Percentiles rank a stretch among this genome's conserved stretches.
These are phyloP conservation scores for Bremia lactucae DNA, from an alignment of 352 stramenopile genomes.

Conservation along the genomic window DNA sequence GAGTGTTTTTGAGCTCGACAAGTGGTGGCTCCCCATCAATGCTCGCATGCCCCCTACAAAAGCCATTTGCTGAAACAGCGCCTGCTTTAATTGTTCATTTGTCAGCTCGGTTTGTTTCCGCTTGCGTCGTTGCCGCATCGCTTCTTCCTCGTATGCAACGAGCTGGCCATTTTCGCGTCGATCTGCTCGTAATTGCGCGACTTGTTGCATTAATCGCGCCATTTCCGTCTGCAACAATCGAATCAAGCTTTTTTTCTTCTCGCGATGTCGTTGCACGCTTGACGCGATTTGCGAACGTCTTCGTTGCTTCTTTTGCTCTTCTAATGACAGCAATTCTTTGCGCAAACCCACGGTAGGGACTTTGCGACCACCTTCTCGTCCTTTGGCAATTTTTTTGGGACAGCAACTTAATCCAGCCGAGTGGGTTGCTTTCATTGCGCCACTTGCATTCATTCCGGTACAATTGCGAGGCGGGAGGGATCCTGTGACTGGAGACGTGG, in stretches of 20 bases:
- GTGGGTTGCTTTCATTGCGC: no score
- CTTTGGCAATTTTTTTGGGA: constrained; percentile 5
- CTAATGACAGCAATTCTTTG: constrained; percentile 20
- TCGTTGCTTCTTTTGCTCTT: constrained; percentile 50
- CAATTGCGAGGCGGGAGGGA: no score
- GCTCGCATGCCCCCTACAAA: constrained; percentile 44
- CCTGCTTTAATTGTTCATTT: constrained; percentile 49
- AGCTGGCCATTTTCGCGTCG: constrained; percentile 39
- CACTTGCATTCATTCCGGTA: no score
- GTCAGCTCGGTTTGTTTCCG: constrained; percentile 40
- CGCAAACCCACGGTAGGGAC: neutral
- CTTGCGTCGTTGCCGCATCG: constrained; percentile 52
- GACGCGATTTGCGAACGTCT: constrained; percentile 50
- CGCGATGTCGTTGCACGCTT: constrained; percentile 51
- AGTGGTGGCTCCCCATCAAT: constrained; percentile 24
- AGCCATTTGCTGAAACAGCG: constrained; percentile 54
- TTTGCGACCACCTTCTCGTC: constrained; percentile 7
- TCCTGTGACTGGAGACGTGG: constrained; percentile 7
- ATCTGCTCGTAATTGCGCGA: constrained; percentile 31
- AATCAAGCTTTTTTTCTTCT: constrained; percentile 55
- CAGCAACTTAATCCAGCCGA: constrained; percentile 4
- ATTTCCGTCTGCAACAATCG: constrained; percentile 38
- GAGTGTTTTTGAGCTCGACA: constrained; percentile 35
- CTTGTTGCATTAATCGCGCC: constrained; percentile 24
- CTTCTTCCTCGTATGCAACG: constrained; percentile 43